phyloP scores from a whole-genome alignment of 768 basidiomycete species.

The Mycena rosella region DNA sequence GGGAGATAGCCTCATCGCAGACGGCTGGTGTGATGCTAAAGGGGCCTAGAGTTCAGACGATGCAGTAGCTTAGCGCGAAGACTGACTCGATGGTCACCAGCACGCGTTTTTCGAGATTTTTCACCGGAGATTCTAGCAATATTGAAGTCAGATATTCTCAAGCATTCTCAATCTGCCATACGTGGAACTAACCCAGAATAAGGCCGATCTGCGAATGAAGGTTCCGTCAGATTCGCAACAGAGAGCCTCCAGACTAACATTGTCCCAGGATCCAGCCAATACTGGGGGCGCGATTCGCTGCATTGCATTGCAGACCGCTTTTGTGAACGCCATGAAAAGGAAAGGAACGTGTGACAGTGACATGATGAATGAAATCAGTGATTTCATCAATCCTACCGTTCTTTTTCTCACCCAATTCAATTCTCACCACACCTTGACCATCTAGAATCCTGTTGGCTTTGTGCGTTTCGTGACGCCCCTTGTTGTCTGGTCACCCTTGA shows the following conservation, averaged over 20 bases:
- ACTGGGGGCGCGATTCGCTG: slow-evolving; percentile 88
- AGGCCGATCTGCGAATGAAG: slow-evolving; percentile 66
- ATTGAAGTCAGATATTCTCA: not conserved
- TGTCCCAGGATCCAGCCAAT: slow-evolving; percentile 94
- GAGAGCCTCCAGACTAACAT: slow-evolving; percentile 66
- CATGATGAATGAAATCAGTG: too few relatives aligned
- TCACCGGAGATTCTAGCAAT: slow-evolving; percentile 66
- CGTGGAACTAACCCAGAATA: slow-evolving; percentile 66
- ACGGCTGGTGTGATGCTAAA: slow-evolving; percentile 81
- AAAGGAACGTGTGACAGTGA: too few relatives aligned
- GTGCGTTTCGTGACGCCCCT: too few relatives aligned
- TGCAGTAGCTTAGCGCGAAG: slow-evolving; percentile 35
- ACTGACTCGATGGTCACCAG: slow-evolving; percentile 81
- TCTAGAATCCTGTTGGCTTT: too few relatives aligned
- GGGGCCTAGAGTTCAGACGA: slow-evolving; percentile 28
- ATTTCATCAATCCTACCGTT: too few relatives aligned
- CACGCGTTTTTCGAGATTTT: slow-evolving; percentile 57
- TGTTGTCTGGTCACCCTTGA: too few relatives aligned
- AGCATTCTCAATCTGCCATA: slow-evolving; percentile 1
- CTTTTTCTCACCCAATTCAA: too few relatives aligned
- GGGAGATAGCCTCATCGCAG: slow-evolving; percentile 72
- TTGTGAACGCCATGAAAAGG: slow-evolving; percentile 47
- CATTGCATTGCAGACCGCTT: slow-evolving; percentile 75
- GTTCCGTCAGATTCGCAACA: not conserved
- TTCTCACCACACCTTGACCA: too few relatives aligned